These are phyloP conservation scores for Podila minutissima DNA, from an alignment of 192 early-diverging fungal species.

Conservation along the genomic window DNA sequence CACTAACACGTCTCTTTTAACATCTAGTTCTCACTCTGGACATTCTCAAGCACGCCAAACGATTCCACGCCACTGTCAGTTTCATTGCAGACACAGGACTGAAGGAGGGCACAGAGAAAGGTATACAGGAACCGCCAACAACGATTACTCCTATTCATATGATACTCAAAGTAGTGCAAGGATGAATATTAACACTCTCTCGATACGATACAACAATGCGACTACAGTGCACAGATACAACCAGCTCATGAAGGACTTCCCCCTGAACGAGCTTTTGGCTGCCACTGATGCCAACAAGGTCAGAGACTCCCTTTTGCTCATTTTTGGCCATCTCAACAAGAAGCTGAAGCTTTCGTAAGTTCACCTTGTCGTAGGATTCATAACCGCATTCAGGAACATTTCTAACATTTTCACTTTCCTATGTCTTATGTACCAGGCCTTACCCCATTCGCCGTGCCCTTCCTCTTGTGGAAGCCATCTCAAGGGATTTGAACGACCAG, in stretches of 20 bases:
- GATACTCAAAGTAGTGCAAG: not conserved
- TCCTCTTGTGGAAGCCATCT: constrained; percentile 94
- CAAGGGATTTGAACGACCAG: constrained; percentile 94
- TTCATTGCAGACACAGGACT: constrained; percentile 98
- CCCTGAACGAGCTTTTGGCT: constrained; percentile 94
- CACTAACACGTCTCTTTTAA: not conserved
- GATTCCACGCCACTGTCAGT: constrained; percentile 97
- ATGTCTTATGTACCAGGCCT: constrained; percentile 47
- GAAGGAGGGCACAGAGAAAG: constrained; percentile 91
- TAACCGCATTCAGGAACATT: no score
- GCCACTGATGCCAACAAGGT: constrained; percentile 92
- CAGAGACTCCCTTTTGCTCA: constrained; percentile 74
- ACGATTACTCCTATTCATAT: not conserved
- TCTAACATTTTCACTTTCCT: not conserved
- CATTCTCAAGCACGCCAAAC: constrained; percentile 95
- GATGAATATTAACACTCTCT: no score
- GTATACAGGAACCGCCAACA: constrained; percentile 23
- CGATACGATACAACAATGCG: not conserved
- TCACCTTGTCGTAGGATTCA: no score
- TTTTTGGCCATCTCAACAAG: constrained; percentile 97
- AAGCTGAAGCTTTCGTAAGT: constrained; percentile 92
- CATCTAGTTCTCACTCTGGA: constrained; percentile 85
- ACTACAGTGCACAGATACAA: constrained; percentile 88
- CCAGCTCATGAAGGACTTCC: constrained; percentile 99
- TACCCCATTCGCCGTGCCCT: constrained; percentile 93